These are phyloP conservation scores for Scheffersomyces lignicola DNA, from an alignment of 1,139 yeast species.

Conservation along the genomic window DNA sequence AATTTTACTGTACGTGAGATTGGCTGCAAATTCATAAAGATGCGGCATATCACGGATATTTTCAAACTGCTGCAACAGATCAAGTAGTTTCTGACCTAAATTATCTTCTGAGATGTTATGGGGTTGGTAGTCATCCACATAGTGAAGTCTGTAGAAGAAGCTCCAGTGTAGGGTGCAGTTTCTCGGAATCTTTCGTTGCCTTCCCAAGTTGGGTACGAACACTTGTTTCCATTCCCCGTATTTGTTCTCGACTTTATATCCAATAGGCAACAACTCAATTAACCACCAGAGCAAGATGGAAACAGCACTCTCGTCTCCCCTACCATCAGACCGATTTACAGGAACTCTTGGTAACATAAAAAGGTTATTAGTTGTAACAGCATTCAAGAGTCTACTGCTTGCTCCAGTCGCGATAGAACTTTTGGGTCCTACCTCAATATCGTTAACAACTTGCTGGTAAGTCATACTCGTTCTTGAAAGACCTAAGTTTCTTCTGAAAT, in stretches of 20 bases:
- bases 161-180: conserved; percentile 61
- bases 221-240: conserved; percentile 49
- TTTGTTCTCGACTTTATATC: conserved; percentile 45
- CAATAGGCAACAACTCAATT: conserved; percentile 58
- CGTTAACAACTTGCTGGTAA: conserved; percentile 10
- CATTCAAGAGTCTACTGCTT: neutral
- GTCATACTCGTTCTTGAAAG: conserved; percentile 9
- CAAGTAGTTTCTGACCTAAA: conserved; percentile 20
- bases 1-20: conserved; percentile 20
- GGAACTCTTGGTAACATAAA: conserved; percentile 12
- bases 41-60: conserved; percentile 10
- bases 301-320: conserved; percentile 23
- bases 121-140: conserved; percentile 45
- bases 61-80: conserved; percentile 19
- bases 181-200: conserved; percentile 46
- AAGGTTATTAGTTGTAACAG: neutral
- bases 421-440: conserved; percentile 8
- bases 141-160: conserved; percentile 52
- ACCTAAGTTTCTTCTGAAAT: neutral
- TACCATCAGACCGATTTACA: conserved; percentile 29
- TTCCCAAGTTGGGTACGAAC: conserved; percentile 55
- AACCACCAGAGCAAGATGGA: conserved; percentile 54
- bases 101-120: conserved; percentile 38
- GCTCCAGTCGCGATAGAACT: neutral
- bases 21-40: conserved; percentile 11